phyloP scores from a whole-genome alignment of 371 early-diverging fungal species.

The Haplosporangium sp. region DNA sequence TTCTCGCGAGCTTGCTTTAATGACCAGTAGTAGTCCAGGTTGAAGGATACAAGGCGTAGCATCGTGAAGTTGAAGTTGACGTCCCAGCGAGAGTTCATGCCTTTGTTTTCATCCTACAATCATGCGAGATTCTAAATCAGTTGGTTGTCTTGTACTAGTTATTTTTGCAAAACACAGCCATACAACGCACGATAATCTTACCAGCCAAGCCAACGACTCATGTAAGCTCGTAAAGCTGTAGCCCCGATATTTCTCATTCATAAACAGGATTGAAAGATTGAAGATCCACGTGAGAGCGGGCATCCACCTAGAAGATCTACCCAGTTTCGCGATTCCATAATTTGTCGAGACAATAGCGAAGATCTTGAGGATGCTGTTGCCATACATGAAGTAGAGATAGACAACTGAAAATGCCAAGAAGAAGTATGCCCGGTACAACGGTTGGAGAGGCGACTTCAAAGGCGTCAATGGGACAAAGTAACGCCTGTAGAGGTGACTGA shows the following conservation, averaged over 20 bases:
- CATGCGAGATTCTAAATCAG: not conserved
- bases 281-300: conserved; percentile 84
- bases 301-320: conserved; percentile 64
- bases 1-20: conserved; percentile 43
- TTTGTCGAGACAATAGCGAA: conserved; percentile 67
- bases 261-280: conserved; percentile 79
- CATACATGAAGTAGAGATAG: conserved; percentile 73
- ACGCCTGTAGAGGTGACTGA: conserved; percentile 60
- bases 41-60: conserved; percentile 90
- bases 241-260: conserved; percentile 78
- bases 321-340: conserved; percentile 69
- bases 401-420: conserved; percentile 70
- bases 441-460: conserved; percentile 49
- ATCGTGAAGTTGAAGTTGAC: conserved; percentile 90
- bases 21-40: conserved; percentile 93
- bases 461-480: conserved; percentile 28
- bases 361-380: conserved; percentile 79
- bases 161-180: not conserved
- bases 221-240: conserved; percentile 74
- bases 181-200: conserved; percentile 35
- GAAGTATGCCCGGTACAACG: conserved; percentile 57
- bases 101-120: conserved; percentile 67
- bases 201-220: conserved; percentile 74
- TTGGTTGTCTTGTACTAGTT: not conserved
- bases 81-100: conserved; percentile 85